Evolutionary conservation across 2,329 filamentous ascomycete genomes (phyloP), one percentile per base, ranked within the genome.

Genomic region (Pseudogymnoascus sp.): DNA sequence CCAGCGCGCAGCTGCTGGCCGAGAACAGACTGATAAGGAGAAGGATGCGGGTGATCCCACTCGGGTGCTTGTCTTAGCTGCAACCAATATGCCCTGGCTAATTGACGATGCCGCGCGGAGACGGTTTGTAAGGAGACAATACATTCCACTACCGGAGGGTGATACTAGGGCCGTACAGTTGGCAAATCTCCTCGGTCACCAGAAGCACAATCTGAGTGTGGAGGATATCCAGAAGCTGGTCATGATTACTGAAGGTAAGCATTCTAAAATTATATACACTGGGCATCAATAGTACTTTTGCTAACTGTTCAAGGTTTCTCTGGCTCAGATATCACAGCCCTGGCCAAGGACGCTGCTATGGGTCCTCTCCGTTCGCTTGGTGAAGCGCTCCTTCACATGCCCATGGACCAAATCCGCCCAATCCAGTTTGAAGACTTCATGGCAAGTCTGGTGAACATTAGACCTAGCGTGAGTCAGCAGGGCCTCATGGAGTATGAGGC

Each of bases 291-390:
- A 31, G 43, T 31, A 23, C 57, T 28, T 28, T 54, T 70, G 66
- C 69, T 51, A 8, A 21, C 28, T 63, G 7, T 23, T 68, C 19
- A 69, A 97, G 93, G 92, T n/a, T 99, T 96, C 77, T 97, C 92
- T 7, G 95, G 95, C 51, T 96, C 92, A 1, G 95, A 99, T 72
- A 96, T 99, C 68, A 98, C 95, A 21, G 93, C 95, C 1, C 80
- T 99, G 7, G 95, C 95, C 6, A 99, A 99, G 77, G 95, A 99
- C 74, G 95, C 95, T 7, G 95, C 95, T 2, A 99, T 99, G 95
- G 93, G 95, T 0, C 95, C 95, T 0, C 79, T 99, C 11, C 85
- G 95, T 34, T 93, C 92, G 62, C 80, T 98, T 2, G 95, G 95
- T 25, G 95, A 98, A 74, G 91, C 90, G 43, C 79, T 99, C 31